Evolutionary conservation across 768 basidiomycete species (phyloP).

Genomic region (Termitomyces sp.): DNA sequence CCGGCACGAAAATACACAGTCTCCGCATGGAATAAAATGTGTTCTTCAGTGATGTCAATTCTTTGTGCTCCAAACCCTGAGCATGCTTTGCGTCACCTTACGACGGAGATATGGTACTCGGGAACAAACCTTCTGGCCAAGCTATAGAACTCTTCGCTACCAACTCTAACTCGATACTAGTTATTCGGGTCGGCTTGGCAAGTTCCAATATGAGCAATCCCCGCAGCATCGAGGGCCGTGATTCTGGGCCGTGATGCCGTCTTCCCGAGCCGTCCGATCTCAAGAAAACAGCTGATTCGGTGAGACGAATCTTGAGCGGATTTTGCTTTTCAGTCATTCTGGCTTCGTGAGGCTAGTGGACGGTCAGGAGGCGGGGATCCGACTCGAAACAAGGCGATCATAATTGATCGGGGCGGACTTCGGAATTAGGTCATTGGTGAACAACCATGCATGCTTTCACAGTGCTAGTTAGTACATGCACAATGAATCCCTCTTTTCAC

Average conservation of each 20-base stretch:
- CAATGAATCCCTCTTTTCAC: not conserved
- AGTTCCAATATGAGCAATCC: conserved; percentile 55
- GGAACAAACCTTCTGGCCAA: conserved; percentile 78
- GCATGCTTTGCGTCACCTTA: not conserved
- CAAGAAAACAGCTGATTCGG: conserved; percentile 73
- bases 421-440: not conserved
- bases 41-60: conserved; percentile 74
- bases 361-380: not conserved
- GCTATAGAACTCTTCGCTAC: conserved; percentile 64
- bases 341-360: not conserved
- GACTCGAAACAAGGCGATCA: not conserved
- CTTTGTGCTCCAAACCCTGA: conserved; percentile 66
- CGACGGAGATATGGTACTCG: not conserved
- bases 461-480: not conserved
- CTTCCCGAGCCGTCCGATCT: conserved; percentile 39
- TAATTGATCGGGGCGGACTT: conserved; percentile 6
- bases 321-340: conserved; percentile 28
- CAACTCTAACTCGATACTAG: conserved; percentile 79
- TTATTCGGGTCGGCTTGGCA: conserved; percentile 78
- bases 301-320: conserved; percentile 52
- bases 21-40: conserved; percentile 64
- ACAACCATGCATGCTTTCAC: not conserved
- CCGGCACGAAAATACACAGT: conserved; percentile 71
- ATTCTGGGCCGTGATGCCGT: conserved; percentile 21
- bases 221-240: conserved; percentile 51